Base-by-base conservation (phyloP, 192 early-diverging fungal species). In the Coemansia pectinata region DNA sequence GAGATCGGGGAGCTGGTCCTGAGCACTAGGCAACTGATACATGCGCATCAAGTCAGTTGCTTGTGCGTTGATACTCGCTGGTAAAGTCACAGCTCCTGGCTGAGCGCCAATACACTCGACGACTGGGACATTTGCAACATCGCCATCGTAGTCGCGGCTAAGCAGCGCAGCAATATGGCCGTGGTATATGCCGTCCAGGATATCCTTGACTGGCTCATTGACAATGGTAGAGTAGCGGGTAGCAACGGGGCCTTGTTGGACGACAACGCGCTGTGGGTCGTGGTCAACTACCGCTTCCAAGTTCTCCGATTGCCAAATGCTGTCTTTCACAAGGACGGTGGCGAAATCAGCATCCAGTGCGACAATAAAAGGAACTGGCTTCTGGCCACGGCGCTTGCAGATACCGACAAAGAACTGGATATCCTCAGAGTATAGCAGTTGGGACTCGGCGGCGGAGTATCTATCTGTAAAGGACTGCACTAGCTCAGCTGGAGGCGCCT, bases 351-450 rank as follows among this genome's bases (percentile, higher is more conserved):
- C 90, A 76, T 96, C 95, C 27, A 98, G 80, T 15, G 91, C 88
- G 7, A 93, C 91, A 62, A 96, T 91, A 83, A 95, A 98, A 38
- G 96, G 92, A 12, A 94, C 91, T 14, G 94, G 94, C 83, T 94
- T 96, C 70, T 93, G 90, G 14, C 78, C 78, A 19, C 69, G 73
- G 5, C 73, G 78, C 73, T 72, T 67, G 72, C 81, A 77, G 48
- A 78, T 62, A 50, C 72, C 70, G 62, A 82, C 65, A 36, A 82
- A 82, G 74, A 65, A 77, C 67, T 76, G 74, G 14, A 77, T 53
- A 36, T 82, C 79, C 62, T 82, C 79, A 15, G 67, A 70, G 14
- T 71, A 29, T 31, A 82, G 67, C 42, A 82, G 74, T 71, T 82
- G 74, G 19, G 70, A 50, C 10, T 55, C 27, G 47, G 59, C 25